Evolutionary conservation across 345 rosid genomes (phyloP).

Genomic region (Euphorbia pulcherrima): DNA sequence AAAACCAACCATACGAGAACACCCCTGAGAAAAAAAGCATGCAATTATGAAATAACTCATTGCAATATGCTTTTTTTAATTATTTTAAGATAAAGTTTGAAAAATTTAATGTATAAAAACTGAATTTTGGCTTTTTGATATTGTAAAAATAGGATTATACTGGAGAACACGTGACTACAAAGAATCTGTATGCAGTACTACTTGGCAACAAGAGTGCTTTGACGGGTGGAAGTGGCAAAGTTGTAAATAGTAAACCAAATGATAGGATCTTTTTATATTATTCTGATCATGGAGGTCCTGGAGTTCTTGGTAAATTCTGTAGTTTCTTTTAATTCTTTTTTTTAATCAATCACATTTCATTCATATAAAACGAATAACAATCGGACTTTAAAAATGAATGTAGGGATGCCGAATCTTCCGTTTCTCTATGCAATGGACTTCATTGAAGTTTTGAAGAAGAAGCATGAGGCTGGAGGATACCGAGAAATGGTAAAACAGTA

Average conservation of each 20-base stretch:
- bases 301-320: conserved; percentile 67
- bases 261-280: conserved; percentile 83
- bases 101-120: too few species aligned
- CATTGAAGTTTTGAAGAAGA: conserved; percentile 77
- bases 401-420: conserved; percentile 91
- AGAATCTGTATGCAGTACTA: conserved; percentile 80
- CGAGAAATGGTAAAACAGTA: conserved; percentile 63
- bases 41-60: background rate
- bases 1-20: too few species aligned
- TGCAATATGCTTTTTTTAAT: too few species aligned
- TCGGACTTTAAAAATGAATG: background rate
- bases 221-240: conserved; percentile 86
- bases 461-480: conserved; percentile 66
- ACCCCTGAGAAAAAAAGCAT: too few species aligned
- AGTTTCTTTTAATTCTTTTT: background rate
- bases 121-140: background rate
- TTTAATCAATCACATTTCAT: too few species aligned
- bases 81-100: background rate
- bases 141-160: conserved; percentile 58
- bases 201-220: conserved; percentile 73
- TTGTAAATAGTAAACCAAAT: conserved; percentile 61
- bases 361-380: background rate
- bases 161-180: conserved; percentile 57
- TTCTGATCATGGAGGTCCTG: conserved; percentile 95
- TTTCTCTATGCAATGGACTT: conserved; percentile 72